Percentiles rank a stretch among this genome's conserved stretches.
These are phyloP conservation scores for Helichrysum umbraculigerum DNA, from an alignment of 129 eudicot genomes.

Conservation along the genomic window DNA sequence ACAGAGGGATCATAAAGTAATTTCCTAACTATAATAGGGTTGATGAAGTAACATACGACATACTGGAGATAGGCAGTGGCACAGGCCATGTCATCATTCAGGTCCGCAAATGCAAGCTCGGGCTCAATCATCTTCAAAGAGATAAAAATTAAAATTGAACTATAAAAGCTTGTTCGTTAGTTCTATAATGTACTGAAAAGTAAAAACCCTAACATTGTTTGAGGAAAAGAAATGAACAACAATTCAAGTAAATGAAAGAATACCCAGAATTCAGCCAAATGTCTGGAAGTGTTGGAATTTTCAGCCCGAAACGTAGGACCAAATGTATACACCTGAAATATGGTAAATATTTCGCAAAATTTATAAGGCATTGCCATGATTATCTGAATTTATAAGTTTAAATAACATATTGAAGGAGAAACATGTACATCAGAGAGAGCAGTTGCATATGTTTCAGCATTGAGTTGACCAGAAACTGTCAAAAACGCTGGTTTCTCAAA, in stretches of 20 bases:
- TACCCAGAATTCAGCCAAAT: slow-evolving; percentile 99
- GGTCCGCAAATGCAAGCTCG: slow-evolving; percentile 97
- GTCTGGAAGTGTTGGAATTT: slow-evolving; percentile 93
- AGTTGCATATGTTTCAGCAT: slow-evolving; percentile 98
- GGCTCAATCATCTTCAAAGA: slow-evolving; percentile 92
- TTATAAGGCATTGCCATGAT: not conserved
- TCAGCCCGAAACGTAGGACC: slow-evolving; percentile 99
- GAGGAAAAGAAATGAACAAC: not conserved
- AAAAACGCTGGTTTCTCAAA: slow-evolving; percentile 94
- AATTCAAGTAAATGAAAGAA: slow-evolving; percentile 1
- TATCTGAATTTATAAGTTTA: not conserved
- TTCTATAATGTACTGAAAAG: slow-evolving; percentile 6
- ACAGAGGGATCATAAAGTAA: slow-evolving; percentile 18
- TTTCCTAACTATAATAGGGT: slow-evolving; percentile 23
- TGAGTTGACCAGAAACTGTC: slow-evolving; percentile 98
- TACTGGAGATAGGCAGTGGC: slow-evolving; percentile 99
- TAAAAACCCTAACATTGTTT: slow-evolving; percentile 10
- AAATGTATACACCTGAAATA: slow-evolving; percentile 86
- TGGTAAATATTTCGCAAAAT: not conserved
- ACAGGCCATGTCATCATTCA: slow-evolving; percentile 99
- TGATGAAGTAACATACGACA: slow-evolving; percentile 81
- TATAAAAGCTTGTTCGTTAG: slow-evolving; percentile 10
- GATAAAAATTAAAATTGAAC: slow-evolving; percentile 15
- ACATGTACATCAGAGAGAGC: slow-evolving; percentile 88
- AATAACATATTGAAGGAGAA: slow-evolving; percentile 5